phyloP scores from a whole-genome alignment of 371 early-diverging fungal genomes.

The Apophysomyces variabilis region DNA sequence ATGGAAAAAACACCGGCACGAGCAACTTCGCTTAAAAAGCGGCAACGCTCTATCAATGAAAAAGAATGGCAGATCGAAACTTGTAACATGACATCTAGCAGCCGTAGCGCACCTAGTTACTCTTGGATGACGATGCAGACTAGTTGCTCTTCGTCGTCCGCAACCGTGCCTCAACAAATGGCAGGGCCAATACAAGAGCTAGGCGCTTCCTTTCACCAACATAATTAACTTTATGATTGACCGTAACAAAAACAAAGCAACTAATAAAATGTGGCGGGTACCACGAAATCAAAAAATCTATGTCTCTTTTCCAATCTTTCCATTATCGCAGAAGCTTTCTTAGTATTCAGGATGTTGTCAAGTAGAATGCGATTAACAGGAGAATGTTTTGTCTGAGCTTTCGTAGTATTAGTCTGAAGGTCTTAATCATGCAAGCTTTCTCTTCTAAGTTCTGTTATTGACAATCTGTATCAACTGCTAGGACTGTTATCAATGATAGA shows the following conservation, averaged over 20 bases:
- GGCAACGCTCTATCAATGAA: not conserved
- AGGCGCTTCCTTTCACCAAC: not conserved
- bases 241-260: not conserved
- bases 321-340: too few relatives aligned
- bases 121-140: not conserved
- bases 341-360: too few relatives aligned
- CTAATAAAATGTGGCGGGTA: slow-evolving; percentile 1
- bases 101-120: not conserved
- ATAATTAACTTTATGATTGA: not conserved
- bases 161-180: not conserved
- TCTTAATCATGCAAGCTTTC: too few relatives aligned
- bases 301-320: too few relatives aligned
- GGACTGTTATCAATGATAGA: too few relatives aligned
- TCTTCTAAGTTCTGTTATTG: too few relatives aligned
- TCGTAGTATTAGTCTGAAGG: too few relatives aligned
- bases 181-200: not conserved
- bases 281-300: not conserved
- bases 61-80: not conserved
- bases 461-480: too few relatives aligned
- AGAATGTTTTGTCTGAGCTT: too few relatives aligned
- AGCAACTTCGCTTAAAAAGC: not conserved
- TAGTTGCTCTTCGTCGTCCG: not conserved
- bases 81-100: not conserved
- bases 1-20: slow-evolving; percentile 2
- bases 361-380: too few relatives aligned